phyloP scores from a whole-genome alignment of 2,329 filamentous ascomycete species.

The Pseudocercospora crystallina region DNA sequence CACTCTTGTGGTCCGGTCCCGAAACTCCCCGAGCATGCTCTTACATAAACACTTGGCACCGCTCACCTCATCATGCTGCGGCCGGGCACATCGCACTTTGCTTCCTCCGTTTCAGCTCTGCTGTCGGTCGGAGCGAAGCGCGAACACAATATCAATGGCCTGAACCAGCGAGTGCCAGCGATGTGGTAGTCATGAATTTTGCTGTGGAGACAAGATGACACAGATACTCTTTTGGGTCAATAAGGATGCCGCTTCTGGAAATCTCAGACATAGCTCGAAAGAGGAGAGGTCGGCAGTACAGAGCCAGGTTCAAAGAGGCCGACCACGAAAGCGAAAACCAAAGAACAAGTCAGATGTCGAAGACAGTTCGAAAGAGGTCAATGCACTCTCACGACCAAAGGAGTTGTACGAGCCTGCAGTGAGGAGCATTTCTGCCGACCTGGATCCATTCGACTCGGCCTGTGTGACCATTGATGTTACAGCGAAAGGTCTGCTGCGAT shows the following conservation, averaged over 20 bases:
- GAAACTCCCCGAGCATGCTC: too few relatives aligned
- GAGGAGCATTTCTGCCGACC: neutral
- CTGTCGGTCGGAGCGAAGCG: too few relatives aligned
- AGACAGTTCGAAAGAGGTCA: neutral
- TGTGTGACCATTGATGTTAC: constrained; percentile 2
- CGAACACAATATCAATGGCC: too few relatives aligned
- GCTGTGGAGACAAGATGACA: neutral
- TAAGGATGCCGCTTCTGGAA: neutral
- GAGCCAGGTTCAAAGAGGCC: constrained; percentile 6
- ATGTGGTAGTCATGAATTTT: too few relatives aligned
- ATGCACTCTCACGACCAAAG: neutral
- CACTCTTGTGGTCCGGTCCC: too few relatives aligned
- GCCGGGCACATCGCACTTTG: too few relatives aligned
- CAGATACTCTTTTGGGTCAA: constrained; percentile 9
- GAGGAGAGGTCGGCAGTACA: constrained; percentile 7
- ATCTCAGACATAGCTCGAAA: neutral
- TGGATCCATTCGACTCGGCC: constrained; percentile 6
- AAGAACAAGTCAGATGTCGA: neutral
- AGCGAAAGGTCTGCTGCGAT: constrained; percentile 5
- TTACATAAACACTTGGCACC: too few relatives aligned
- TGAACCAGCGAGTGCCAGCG: too few relatives aligned
- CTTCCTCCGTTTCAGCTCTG: too few relatives aligned
- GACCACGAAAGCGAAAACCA: constrained; percentile 6
- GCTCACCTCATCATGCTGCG: too few relatives aligned
- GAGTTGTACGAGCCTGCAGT: constrained; percentile 2